Evolutionary conservation across 805 yeast species (phyloP).

Genomic region (Schwanniomyces vanrijiae): DNA sequence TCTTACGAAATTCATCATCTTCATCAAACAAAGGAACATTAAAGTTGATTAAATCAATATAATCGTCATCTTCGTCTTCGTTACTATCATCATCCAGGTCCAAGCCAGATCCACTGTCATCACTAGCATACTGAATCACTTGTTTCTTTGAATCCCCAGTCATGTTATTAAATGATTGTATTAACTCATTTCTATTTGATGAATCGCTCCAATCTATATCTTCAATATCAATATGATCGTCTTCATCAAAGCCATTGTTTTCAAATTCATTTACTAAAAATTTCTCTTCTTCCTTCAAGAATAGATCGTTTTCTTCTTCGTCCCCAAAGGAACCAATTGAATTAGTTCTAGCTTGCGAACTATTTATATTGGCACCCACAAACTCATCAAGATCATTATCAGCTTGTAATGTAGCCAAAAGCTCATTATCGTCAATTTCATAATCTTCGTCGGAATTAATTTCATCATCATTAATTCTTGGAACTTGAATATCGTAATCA

Average conservation of each 20-base stretch:
- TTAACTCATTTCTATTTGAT: conserved; percentile 12
- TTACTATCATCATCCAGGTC: conserved; percentile 32
- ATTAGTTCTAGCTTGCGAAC: conserved; percentile 18
- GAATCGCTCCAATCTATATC: conserved; percentile 16
- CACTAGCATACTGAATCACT: conserved; percentile 42
- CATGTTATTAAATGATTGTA: conserved; percentile 18
- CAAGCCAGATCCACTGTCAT: conserved; percentile 38
- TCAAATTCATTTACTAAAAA: conserved; percentile 47
- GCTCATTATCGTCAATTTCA: conserved; percentile 51
- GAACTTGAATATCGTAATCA: conserved; percentile 45
- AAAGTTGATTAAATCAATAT: conserved; percentile 38
- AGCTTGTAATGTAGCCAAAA: conserved; percentile 46
- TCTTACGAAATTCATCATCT: conserved; percentile 12
- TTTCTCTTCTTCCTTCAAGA: conserved; percentile 44
- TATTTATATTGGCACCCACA: conserved; percentile 7
- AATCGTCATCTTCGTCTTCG: conserved; percentile 39
- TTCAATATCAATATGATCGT: conserved; percentile 31
- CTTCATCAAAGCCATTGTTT: conserved; percentile 46
- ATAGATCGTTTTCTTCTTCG: conserved; percentile 36
- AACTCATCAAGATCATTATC: conserved; percentile 46
- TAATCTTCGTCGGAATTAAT: conserved; percentile 64
- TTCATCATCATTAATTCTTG: conserved; percentile 50
- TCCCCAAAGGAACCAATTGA: conserved; percentile 33
- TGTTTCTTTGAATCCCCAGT: conserved; percentile 26
- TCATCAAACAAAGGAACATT: conserved; percentile 28